These are phyloP conservation scores for Neofusicoccum cordaticola DNA, from an alignment of 2,329 filamentous ascomycete species.

Conservation along the genomic window DNA sequence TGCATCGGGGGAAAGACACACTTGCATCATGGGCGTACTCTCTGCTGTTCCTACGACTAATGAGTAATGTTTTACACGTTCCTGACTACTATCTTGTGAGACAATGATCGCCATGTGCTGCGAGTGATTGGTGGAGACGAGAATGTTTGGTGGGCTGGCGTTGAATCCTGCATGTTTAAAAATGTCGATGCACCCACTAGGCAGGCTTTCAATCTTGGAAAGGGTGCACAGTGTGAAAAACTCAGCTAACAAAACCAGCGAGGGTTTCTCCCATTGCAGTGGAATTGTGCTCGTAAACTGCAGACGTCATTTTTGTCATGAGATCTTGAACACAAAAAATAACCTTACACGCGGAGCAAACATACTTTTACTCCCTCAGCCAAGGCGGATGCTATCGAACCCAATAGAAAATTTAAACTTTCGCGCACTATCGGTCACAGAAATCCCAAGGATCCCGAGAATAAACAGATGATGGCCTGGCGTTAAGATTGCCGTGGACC, in stretches of 20 bases:
- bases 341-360: no score
- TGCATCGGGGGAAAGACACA: neutral
- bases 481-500: no score
- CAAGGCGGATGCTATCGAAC: no score
- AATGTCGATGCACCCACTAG: neutral
- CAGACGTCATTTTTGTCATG: no score
- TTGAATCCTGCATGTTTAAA: neutral
- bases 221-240: neutral
- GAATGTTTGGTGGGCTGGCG: neutral
- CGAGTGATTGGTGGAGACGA: neutral
- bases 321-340: no score
- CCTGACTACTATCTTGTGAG: neutral
- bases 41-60: neutral
- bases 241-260: neutral
- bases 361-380: no score
- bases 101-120: neutral
- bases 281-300: no score
- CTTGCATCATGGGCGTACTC: slow-evolving; percentile 10
- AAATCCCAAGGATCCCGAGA: no score
- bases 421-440: no score
- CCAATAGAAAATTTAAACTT: no score
- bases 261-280: no score
- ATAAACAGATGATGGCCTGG: no score
- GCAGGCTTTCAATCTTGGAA: neutral
- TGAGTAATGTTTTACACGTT: slow-evolving; percentile 8